Conservation (phyloP, 805 yeast species). For the Pachysolen tannophilus region DNA sequence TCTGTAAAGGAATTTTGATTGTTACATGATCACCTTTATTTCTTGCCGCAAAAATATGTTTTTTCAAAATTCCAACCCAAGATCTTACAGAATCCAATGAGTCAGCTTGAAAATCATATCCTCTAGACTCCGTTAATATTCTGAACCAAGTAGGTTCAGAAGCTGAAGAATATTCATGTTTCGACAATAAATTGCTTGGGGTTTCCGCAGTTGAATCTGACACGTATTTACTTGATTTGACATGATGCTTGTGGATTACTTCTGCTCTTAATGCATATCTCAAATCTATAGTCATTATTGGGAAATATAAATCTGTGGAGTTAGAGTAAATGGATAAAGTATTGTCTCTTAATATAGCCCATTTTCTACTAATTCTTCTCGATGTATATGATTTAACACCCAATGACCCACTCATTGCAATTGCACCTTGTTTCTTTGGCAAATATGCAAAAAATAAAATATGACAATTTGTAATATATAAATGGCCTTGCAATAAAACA, state of each 20-base stretch:
- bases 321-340: conserved; percentile 60
- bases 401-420: conserved; percentile 43
- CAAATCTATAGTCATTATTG: conserved; percentile 67
- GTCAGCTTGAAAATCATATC: conserved; percentile 67
- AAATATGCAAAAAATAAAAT: conserved; percentile 72
- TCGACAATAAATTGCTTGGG: not conserved
- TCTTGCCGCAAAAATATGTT: conserved; percentile 66
- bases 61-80: conserved; percentile 73
- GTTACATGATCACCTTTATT: conserved; percentile 68
- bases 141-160: conserved; percentile 39
- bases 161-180: not conserved
- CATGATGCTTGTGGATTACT: conserved; percentile 24
- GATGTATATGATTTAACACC: conserved; percentile 32
- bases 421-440: conserved; percentile 44
- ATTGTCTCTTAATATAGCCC: conserved; percentile 73
- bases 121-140: conserved; percentile 47
- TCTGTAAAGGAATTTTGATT: conserved; percentile 66
- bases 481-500: conserved; percentile 79
- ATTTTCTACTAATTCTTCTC: conserved; percentile 43
- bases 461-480: conserved; percentile 59
- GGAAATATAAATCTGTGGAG: conserved; percentile 81
- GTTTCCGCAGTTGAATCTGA: conserved; percentile 10
- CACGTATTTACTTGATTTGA: too few species aligned
- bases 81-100: conserved; percentile 62
- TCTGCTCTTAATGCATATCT: conserved; percentile 56